phyloP scores from a whole-genome alignment of 495 filamentous ascomycete genomes.

The Hypoxylon lienhwacheense region DNA sequence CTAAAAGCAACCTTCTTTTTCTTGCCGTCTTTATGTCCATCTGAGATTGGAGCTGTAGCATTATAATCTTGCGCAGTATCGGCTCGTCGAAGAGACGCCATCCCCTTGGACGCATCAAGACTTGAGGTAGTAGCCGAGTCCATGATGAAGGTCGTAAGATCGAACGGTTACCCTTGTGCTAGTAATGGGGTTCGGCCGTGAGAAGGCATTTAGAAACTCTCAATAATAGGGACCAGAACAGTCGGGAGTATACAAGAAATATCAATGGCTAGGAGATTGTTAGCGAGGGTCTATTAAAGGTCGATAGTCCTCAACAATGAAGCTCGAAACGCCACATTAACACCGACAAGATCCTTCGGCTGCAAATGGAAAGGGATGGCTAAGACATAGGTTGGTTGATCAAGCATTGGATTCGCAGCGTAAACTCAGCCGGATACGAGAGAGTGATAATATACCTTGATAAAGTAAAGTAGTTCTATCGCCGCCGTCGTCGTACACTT shows the following conservation, averaged over 20 bases:
- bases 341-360: slow-evolving; percentile 6
- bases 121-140: slow-evolving; percentile 36
- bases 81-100: slow-evolving; percentile 23
- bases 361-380: slow-evolving; percentile 1
- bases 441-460: slow-evolving; percentile 3
- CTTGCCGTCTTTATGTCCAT: slow-evolving; percentile 5
- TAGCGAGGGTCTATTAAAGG: slow-evolving; percentile 14
- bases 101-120: slow-evolving; percentile 22
- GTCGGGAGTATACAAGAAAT: neutral
- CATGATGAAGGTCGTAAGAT: slow-evolving; percentile 17
- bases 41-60: neutral
- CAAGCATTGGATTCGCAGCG: neutral
- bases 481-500: slow-evolving; percentile 1
- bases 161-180: slow-evolving; percentile 1
- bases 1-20: slow-evolving; percentile 23
- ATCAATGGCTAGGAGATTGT: neutral
- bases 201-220: neutral
- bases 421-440: slow-evolving; percentile 4
- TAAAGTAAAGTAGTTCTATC: neutral
- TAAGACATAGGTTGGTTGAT: slow-evolving; percentile 13
- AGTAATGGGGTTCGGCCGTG: neutral
- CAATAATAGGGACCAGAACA: neutral
- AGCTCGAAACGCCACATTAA: slow-evolving; percentile 8
- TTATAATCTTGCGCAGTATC: slow-evolving; percentile 8
- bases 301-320: neutral